Conservation (phyloP, 108 stramenopile genomes). For the Epithemia pelagica region DNA sequence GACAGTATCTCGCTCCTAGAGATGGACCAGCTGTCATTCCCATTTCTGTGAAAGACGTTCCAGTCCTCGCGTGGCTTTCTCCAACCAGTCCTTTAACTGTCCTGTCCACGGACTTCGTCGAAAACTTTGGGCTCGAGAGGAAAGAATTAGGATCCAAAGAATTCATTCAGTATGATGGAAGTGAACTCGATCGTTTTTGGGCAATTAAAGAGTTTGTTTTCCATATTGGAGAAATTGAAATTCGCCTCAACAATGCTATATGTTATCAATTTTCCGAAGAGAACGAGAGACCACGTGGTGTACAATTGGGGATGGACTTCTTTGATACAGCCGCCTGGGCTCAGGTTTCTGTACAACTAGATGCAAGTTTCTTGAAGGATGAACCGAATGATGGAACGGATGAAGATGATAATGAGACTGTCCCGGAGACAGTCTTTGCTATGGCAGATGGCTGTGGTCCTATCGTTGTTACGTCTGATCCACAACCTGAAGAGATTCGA, state of each 20-base stretch:
- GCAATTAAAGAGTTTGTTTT: conserved; percentile 1
- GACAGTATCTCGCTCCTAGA: conserved; percentile 1
- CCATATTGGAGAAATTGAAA: neutral
- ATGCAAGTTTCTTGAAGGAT: neutral
- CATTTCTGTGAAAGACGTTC: conserved; percentile 11
- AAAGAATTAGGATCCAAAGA: neutral
- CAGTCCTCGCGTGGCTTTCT: conserved; percentile 5
- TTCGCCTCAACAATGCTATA: conserved; percentile 2
- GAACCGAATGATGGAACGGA: neutral
- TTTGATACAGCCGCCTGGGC: conserved; percentile 7
- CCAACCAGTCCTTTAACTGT: conserved; percentile 6
- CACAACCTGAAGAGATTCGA: conserved; percentile 8
- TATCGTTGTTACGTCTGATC: neutral
- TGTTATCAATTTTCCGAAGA: neutral
- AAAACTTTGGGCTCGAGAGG: neutral
- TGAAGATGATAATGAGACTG: neutral
- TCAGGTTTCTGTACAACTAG: conserved; percentile 2
- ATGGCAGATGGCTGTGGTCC: neutral
- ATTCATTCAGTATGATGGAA: conserved; percentile 1
- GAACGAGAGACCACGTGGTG: neutral
- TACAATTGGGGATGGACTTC: conserved; percentile 10
- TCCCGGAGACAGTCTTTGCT: neutral
- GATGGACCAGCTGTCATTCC: conserved; percentile 11
- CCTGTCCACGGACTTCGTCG: conserved; percentile 7
- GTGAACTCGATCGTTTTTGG: neutral